Evolutionary conservation across 805 yeast genomes (phyloP).

Genomic region (Teunomyces panamensis): DNA sequence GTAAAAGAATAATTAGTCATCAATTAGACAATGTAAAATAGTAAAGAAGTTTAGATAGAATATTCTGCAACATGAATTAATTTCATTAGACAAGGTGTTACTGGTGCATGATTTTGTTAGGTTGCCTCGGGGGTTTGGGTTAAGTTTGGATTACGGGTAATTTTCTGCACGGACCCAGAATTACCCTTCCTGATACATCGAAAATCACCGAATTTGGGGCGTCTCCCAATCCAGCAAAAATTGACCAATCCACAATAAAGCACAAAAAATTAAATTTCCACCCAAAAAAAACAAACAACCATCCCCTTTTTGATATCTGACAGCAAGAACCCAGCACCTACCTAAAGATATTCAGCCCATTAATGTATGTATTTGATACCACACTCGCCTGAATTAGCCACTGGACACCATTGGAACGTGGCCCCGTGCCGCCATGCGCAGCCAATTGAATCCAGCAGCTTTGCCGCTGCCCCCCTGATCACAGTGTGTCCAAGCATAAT

Average conservation of each 20-base stretch:
- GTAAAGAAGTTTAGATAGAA: no score
- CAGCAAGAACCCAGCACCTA: background rate
- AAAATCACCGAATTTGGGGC: constrained; percentile 10
- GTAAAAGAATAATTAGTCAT: background rate
- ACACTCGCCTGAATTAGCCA: background rate
- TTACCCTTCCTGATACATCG: constrained; percentile 9
- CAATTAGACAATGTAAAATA: no score
- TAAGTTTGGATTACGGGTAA: constrained; percentile 1
- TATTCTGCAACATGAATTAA: no score
- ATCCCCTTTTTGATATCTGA: constrained; percentile 3
- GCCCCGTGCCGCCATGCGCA: background rate
- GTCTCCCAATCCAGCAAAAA: constrained; percentile 5
- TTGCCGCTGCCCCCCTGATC: background rate
- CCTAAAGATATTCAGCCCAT: background rate
- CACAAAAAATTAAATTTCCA: constrained; percentile 4
- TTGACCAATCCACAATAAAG: constrained; percentile 3
- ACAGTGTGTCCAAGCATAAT: background rate
- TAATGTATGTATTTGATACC: background rate
- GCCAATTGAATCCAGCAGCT: background rate
- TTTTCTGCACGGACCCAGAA: background rate
- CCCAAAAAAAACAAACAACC: constrained; percentile 4
- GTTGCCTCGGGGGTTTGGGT: no score
- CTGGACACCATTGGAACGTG: background rate
- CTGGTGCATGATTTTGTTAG: no score
- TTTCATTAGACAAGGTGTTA: no score